Evolutionary conservation across 768 basidiomycete genomes (phyloP), one percentile per base, ranked within the genome.

Genomic region (Boletellus ananiceps): DNA sequence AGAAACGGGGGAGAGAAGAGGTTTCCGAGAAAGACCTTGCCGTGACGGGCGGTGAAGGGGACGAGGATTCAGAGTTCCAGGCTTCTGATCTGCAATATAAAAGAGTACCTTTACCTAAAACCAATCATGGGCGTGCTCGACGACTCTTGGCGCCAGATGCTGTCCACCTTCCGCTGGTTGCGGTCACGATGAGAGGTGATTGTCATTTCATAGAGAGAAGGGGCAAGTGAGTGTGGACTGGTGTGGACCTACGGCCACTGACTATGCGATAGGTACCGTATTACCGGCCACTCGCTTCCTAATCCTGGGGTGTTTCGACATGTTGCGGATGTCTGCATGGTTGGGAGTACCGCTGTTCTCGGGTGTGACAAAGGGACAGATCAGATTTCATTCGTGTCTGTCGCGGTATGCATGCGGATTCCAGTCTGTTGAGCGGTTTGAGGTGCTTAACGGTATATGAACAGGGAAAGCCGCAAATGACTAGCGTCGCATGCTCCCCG

Each of bases 121-220:
- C 65, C 8, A 47, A 44, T 15, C 44, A 69, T 51, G 69, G 65
- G 19, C 63, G 63, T 36, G 50, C 69, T 40, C 61, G 70, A 44
- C 63, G 70, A 43, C 57, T 69, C 39, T 48, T 71, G 18, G 34
- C 61, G 16, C 69, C 69, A 16, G 52, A 47, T 36, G 58, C 58
- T 16, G 42, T 33, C 19, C 51, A 60, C 13, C 62, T 71, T 38
- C 73, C 74, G 11, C 52, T 75, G 40, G 63, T 69, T 39, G 72
- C 74, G 29, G 62, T 78, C 46, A 74, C 74, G 23, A 77, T 77
- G 77, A 62, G 71, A 36, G 69, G 67, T 31, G 73, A 77, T 47
- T 59, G 69, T n/a, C 72, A 78, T 43, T 75, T 75, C 53, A 70
- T 75, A 49, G 49, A 72, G 45, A 62, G 63, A 36, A 56, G 51